phyloP scores from a whole-genome alignment of 1,284 basidiomycete genomes.

The Leccinum subrobustum region DNA sequence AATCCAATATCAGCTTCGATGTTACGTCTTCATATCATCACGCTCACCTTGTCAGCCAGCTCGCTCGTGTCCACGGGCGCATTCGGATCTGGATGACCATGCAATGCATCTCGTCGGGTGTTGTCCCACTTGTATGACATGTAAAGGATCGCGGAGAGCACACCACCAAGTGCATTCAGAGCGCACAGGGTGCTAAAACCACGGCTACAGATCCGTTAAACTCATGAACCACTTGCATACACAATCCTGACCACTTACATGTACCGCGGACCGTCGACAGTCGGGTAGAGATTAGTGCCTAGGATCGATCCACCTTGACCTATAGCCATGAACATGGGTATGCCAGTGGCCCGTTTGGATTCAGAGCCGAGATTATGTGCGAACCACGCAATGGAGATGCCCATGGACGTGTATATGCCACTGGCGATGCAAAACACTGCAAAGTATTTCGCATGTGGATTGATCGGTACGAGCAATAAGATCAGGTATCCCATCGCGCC shows the following conservation, averaged over 20 bases:
- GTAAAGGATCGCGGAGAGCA: constrained; percentile 49
- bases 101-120: constrained; percentile 46
- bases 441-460: constrained; percentile 65
- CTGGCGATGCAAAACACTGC: constrained; percentile 71
- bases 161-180: constrained; percentile 51
- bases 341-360: constrained; percentile 72
- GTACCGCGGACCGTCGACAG: constrained; percentile 61
- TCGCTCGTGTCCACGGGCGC: constrained; percentile 60
- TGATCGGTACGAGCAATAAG: constrained; percentile 38
- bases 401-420: constrained; percentile 71
- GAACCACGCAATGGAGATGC: constrained; percentile 73
- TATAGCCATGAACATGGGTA: constrained; percentile 77
- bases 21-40: background rate
- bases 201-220: constrained; percentile 41
- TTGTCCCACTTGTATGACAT: constrained; percentile 63
- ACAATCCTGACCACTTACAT: constrained; percentile 41
- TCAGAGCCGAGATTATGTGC: constrained; percentile 78
- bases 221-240: background rate
- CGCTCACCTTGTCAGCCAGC: constrained; percentile 60
- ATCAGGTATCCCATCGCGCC: constrained; percentile 45
- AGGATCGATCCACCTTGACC: constrained; percentile 74
- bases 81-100: constrained; percentile 50
- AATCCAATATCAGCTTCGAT: background rate
- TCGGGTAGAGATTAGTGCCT: constrained; percentile 68
- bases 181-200: constrained; percentile 65